Percentiles rank a stretch among this genome's conserved stretches.
Conservation (phyloP, 1,284 basidiomycete genomes). For the Tremellales sp. region DNA sequence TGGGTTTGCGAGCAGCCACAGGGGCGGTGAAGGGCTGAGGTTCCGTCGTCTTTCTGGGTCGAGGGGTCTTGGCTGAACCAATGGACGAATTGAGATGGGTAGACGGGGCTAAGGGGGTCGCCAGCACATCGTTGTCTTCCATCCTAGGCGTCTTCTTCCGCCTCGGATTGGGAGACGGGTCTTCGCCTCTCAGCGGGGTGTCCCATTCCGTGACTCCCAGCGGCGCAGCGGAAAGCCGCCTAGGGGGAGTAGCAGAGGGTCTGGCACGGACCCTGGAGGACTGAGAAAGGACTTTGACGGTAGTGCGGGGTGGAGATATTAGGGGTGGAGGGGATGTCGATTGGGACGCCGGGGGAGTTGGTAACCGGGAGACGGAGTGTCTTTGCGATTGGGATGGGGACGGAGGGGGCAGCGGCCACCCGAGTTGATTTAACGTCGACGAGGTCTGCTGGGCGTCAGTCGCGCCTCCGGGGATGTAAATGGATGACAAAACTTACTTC, state of each 20-base stretch:
- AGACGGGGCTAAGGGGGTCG: too few relatives aligned
- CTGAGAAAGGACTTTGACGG: background rate
- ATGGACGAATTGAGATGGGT: too few relatives aligned
- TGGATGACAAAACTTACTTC: slow-evolving; percentile 12
- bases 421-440: background rate
- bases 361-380: slow-evolving; percentile 15
- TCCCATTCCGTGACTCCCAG: slow-evolving; percentile 13
- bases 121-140: background rate
- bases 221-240: slow-evolving; percentile 10
- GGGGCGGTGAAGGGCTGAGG: too few relatives aligned
- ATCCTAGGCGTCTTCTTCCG: slow-evolving; percentile 27
- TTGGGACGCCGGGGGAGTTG: slow-evolving; percentile 31
- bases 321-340: background rate
- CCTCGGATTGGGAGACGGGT: slow-evolving; percentile 31
- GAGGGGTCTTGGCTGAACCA: too few relatives aligned
- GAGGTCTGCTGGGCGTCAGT: background rate
- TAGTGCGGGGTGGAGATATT: slow-evolving; percentile 1
- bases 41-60: too few relatives aligned
- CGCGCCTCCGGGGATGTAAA: background rate
- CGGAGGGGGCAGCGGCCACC: slow-evolving; percentile 7
- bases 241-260: slow-evolving; percentile 26
- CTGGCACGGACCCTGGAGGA: slow-evolving; percentile 21
- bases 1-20: too few relatives aligned
- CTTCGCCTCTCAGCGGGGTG: slow-evolving; percentile 9
- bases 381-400: slow-evolving; percentile 3